A percentile compares a stretch with the other conserved stretches of the same genome.
These are phyloP conservation scores for Scytalidium lignicola DNA, from an alignment of 2,329 filamentous ascomycete genomes.

Conservation along the genomic window DNA sequence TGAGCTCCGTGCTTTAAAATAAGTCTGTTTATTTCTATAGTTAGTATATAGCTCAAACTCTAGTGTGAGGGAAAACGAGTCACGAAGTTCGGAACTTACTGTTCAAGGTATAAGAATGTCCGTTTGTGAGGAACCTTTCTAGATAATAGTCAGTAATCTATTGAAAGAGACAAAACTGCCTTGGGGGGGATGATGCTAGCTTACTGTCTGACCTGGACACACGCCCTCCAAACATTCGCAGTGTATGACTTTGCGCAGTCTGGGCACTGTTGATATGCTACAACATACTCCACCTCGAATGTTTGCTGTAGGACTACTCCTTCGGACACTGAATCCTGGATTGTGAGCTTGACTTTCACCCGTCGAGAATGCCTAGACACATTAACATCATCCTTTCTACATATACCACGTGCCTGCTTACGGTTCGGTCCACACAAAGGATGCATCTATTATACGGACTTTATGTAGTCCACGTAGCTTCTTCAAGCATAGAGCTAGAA, in stretches of 20 bases:
- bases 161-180: no score
- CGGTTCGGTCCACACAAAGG: conserved; percentile 97
- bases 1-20: conserved; percentile 93
- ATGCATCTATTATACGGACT: conserved; percentile 90
- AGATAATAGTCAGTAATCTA: conserved; percentile 7
- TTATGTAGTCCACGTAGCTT: conserved; percentile 83
- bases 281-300: conserved; percentile 90
- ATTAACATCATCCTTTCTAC: background rate
- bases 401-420: background rate
- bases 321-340: conserved; percentile 65
- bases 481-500: conserved; percentile 85
- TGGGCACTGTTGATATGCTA: conserved; percentile 88
- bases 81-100: conserved; percentile 39
- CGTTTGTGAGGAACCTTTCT: conserved; percentile 90
- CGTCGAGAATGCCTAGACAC: conserved; percentile 66
- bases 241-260: conserved; percentile 96
- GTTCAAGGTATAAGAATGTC: conserved; percentile 77
- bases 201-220: conserved; percentile 84
- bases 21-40: no score
- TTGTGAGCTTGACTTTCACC: conserved; percentile 91
- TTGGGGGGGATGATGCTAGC: no score
- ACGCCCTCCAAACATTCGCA: conserved; percentile 89
- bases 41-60: no score
- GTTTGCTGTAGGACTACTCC: conserved; percentile 77
- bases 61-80: no score